Evolutionary conservation across 169 alveolate genomes (phyloP).

Genomic region (Perkinsus marinus): DNA sequence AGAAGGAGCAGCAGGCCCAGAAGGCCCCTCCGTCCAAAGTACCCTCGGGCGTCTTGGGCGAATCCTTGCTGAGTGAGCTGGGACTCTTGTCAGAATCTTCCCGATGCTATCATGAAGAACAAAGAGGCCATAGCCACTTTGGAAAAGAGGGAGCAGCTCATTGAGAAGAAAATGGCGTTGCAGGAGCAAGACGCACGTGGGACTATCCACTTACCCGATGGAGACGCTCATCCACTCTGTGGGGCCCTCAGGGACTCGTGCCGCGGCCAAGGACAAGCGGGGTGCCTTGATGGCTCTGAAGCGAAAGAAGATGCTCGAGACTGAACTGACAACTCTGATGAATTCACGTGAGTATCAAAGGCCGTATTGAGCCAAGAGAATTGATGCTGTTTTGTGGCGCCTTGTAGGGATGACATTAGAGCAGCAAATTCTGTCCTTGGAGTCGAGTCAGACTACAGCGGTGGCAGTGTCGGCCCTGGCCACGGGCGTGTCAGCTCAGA

Average conservation of each 20-base stretch:
- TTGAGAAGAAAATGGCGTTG: not conserved
- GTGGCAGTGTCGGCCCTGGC: conserved; percentile 16
- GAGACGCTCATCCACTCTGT: too few relatives aligned
- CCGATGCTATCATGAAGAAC: conserved; percentile 7
- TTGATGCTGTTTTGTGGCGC: too few relatives aligned
- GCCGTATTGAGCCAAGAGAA: too few relatives aligned
- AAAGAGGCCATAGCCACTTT: conserved; percentile 10
- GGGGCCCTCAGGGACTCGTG: not conserved
- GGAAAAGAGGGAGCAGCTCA: conserved; percentile 14
- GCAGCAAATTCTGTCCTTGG: conserved; percentile 11
- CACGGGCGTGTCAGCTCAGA: conserved; percentile 9
- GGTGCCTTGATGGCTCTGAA: conserved; percentile 17
- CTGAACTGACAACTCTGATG: conserved; percentile 3
- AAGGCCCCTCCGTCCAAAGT: not conserved
- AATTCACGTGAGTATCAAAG: not conserved
- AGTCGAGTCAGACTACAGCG: conserved; percentile 9
- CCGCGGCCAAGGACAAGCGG: conserved; percentile 1
- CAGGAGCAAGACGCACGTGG: not conserved
- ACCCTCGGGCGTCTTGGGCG: not conserved
- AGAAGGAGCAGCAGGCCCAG: not conserved
- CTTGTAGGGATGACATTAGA: conserved; percentile 10
- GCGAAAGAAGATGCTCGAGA: conserved; percentile 3
- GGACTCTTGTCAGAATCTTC: not conserved
- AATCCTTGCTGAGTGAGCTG: not conserved
- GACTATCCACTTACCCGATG: too few relatives aligned